Percentiles rank a stretch among this genome's conserved stretches.
Conservation (phyloP, 352 stramenopile species). For the Thalassiosira oceanica region DNA sequence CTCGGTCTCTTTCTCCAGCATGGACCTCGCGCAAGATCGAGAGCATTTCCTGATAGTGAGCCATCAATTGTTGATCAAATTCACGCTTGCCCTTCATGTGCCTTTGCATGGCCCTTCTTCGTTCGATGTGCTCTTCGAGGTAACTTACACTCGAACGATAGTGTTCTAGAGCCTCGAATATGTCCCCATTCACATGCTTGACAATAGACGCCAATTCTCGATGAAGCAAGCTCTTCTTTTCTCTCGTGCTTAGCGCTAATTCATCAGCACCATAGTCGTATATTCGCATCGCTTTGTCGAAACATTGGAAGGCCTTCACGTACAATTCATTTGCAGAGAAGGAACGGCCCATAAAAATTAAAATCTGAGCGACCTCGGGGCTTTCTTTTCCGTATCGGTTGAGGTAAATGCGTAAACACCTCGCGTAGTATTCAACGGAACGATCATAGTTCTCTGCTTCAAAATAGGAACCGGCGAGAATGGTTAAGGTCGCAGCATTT, state of each 20-base stretch:
- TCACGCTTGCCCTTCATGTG: conserved; percentile 17
- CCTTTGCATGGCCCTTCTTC: not conserved
- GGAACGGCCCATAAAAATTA: conserved; percentile 47
- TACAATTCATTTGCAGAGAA: conserved; percentile 49
- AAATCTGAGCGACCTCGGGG: conserved; percentile 45
- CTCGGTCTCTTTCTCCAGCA: conserved; percentile 32
- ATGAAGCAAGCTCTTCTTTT: conserved; percentile 56
- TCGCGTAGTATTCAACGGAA: conserved; percentile 46
- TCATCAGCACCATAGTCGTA: conserved; percentile 53
- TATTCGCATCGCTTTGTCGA: conserved; percentile 56
- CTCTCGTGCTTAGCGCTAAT: conserved; percentile 40
- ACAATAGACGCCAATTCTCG: conserved; percentile 41
- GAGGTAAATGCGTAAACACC: conserved; percentile 44
- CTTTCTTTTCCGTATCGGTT: conserved; percentile 52
- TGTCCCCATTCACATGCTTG: conserved; percentile 41
- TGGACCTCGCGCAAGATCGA: conserved; percentile 46
- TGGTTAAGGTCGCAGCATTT: no score
- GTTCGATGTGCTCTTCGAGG: conserved; percentile 56
- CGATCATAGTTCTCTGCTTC: conserved; percentile 45
- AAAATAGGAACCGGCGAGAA: no score
- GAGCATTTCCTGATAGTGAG: conserved; percentile 59
- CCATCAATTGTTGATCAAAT: conserved; percentile 39
- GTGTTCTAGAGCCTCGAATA: conserved; percentile 52
- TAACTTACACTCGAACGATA: conserved; percentile 55
- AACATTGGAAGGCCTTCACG: conserved; percentile 62